phyloP scores from a whole-genome alignment of 306 rosid genomes.

The Castanea sativa region DNA sequence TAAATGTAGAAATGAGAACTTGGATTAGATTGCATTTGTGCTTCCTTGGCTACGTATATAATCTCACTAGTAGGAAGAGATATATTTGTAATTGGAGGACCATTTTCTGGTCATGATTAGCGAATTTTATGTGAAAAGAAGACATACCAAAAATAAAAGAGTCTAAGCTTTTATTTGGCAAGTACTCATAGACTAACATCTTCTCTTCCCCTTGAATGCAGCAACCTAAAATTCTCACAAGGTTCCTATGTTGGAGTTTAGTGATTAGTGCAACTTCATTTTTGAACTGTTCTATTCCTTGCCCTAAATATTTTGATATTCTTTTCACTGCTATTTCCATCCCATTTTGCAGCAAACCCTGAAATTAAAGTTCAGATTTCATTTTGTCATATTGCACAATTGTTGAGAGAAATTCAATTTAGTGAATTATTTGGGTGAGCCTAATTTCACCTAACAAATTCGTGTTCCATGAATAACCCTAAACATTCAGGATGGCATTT shows the following conservation, averaged over 20 bases:
- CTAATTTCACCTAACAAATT: no score
- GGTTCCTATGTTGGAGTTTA: conserved; percentile 70
- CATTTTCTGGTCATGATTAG: no score
- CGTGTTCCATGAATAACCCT: no score
- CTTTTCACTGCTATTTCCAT: conserved; percentile 51
- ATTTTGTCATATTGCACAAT: background rate
- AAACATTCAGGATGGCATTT: no score
- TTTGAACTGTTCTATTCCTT: conserved; percentile 58
- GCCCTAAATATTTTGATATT: conserved; percentile 47
- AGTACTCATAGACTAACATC: conserved; percentile 60
- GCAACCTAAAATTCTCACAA: conserved; percentile 59
- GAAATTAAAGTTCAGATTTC: background rate
- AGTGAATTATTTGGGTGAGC: background rate
- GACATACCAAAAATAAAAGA: conserved; percentile 47
- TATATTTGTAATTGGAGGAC: background rate
- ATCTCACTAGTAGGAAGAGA: conserved; percentile 29
- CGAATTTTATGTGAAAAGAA: background rate
- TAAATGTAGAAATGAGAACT: background rate
- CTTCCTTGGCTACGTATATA: conserved; percentile 25
- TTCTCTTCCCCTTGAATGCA: conserved; percentile 56
- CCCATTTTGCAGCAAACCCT: conserved; percentile 33
- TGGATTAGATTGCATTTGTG: background rate
- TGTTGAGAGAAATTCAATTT: background rate
- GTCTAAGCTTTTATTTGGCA: conserved; percentile 67
- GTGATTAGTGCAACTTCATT: conserved; percentile 58